Percentiles rank a stretch among this genome's conserved stretches.
phyloP scores from a whole-genome alignment of 2,329 filamentous ascomycete genomes.

The Aaosphaeria pasadenensis region DNA sequence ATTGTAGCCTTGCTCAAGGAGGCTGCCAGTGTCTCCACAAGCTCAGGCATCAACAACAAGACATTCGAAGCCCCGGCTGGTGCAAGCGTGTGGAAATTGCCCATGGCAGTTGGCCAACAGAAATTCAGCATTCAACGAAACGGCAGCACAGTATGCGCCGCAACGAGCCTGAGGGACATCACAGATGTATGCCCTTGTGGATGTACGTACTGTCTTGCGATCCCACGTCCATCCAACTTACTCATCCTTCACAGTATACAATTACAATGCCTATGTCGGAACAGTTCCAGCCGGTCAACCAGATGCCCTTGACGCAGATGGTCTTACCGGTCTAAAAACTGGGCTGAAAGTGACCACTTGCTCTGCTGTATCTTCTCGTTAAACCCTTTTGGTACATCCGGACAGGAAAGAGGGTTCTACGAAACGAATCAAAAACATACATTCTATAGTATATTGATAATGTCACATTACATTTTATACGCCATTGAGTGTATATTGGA shows the following conservation, averaged over 20 bases:
- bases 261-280: slow-evolving; percentile 57
- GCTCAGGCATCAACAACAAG: slow-evolving; percentile 44
- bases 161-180: slow-evolving; percentile 51
- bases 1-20: slow-evolving; percentile 51
- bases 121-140: slow-evolving; percentile 46
- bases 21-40: slow-evolving; percentile 44
- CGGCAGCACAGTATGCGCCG: slow-evolving; percentile 42
- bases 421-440: too few species aligned
- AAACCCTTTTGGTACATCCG: too few species aligned
- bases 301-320: slow-evolving; percentile 13
- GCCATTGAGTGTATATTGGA: too few species aligned
- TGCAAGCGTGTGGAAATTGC: slow-evolving; percentile 43
- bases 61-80: slow-evolving; percentile 48
- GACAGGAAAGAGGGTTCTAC: too few species aligned
- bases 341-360: slow-evolving; percentile 8
- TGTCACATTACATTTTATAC: too few species aligned
- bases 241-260: slow-evolving; percentile 42
- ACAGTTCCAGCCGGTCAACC: slow-evolving; percentile 41
- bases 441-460: too few species aligned
- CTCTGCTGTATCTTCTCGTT: too few species aligned
- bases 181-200: slow-evolving; percentile 50
- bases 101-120: slow-evolving; percentile 49
- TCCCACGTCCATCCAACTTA: background rate
- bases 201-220: background rate
- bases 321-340: slow-evolving; percentile 6